A percentile compares a stretch with the other conserved stretches of the same genome.
Conservation (phyloP, 1,139 yeast species). For the Pichia sp. region DNA sequence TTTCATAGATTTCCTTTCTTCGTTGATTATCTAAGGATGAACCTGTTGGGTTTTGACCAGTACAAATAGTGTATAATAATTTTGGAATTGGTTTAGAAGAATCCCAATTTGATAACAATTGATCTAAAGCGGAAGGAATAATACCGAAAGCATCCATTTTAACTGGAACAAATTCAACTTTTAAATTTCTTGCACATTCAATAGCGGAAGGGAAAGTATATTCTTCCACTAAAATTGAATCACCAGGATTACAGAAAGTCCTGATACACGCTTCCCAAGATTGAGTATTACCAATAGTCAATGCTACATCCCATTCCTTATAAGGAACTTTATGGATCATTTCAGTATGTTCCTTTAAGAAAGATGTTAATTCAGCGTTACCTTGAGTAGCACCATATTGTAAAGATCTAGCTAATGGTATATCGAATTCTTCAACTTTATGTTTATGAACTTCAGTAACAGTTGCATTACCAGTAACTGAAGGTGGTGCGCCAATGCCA, state of each 20-base stretch:
- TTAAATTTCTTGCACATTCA: constrained; percentile 73
- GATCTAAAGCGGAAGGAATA: constrained; percentile 63
- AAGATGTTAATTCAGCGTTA: constrained; percentile 57
- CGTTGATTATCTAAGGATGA: constrained; percentile 66
- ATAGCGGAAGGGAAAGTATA: constrained; percentile 77
- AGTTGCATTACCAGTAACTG: constrained; percentile 40
- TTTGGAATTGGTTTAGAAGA: constrained; percentile 43
- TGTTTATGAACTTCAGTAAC: constrained; percentile 34
- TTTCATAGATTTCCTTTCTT: constrained; percentile 59
- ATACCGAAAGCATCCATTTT: constrained; percentile 77
- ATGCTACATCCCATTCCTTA: constrained; percentile 52
- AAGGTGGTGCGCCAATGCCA: constrained; percentile 67
- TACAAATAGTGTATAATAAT: constrained; percentile 76
- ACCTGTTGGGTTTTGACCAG: constrained; percentile 96
- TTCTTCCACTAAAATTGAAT: constrained; percentile 74
- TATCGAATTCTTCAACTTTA: constrained; percentile 45
- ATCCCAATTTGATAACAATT: constrained; percentile 63
- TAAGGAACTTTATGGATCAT: constrained; percentile 56
- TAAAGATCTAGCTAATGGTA: constrained; percentile 76
- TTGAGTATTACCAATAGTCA: constrained; percentile 79
- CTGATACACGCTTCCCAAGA: constrained; percentile 82
- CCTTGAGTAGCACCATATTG: constrained; percentile 90
- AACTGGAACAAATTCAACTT: constrained; percentile 61
- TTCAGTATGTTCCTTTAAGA: constrained; percentile 72
- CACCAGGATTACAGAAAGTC: constrained; percentile 74